Evolutionary conservation across 176 grass and related monocot genomes (phyloP).

Genomic region (Stipa capillata): DNA sequence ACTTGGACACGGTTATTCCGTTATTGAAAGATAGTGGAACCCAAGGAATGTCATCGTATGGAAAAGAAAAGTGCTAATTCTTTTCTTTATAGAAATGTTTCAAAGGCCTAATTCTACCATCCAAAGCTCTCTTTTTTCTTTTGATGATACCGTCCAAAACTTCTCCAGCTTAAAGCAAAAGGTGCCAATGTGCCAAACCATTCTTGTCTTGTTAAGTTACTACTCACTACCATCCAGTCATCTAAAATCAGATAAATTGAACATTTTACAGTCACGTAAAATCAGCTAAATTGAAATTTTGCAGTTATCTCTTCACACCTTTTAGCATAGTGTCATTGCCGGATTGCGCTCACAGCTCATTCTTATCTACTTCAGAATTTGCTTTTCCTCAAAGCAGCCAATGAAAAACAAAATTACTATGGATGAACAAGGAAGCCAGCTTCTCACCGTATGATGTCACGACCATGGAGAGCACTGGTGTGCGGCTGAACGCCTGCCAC

Average conservation of each 20-base stretch:
- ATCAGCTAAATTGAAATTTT: not conserved
- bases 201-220: not conserved
- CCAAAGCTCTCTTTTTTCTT: too few relatives aligned
- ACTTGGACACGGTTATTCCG: not conserved
- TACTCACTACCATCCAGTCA: not conserved
- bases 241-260: not conserved
- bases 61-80: not conserved
- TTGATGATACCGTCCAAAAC: slow-evolving; percentile 4
- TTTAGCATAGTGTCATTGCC: not conserved
- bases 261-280: not conserved
- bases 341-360: not conserved
- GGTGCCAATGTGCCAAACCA: not conserved
- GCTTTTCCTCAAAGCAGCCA: not conserved
- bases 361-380: not conserved
- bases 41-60: not conserved
- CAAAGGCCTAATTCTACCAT: not conserved
- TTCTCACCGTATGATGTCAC: slow-evolving; percentile 61
- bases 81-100: not conserved
- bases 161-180: slow-evolving; percentile 15
- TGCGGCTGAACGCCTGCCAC: slow-evolving; percentile 58
- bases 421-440: not conserved
- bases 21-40: not conserved
- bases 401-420: not conserved
- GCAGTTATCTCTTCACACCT: not conserved
- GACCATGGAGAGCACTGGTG: slow-evolving; percentile 75